Evolutionary conservation across 2,329 filamentous ascomycete genomes (phyloP), one percentile per base, ranked within the genome.

Genomic region (Chrysoporthe deuterocubensis): DNA sequence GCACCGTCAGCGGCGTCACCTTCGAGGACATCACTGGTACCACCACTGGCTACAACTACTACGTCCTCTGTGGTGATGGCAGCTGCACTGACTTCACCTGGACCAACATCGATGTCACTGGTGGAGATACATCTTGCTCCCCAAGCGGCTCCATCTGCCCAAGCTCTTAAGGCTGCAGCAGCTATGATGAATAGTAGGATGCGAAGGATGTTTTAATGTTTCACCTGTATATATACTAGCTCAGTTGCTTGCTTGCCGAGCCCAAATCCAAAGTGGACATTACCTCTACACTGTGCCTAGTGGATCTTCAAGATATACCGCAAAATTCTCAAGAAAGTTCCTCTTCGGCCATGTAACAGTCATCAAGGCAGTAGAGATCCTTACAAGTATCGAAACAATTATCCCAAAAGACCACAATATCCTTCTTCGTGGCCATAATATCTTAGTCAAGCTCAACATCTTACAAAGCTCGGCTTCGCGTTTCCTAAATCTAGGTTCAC

Each of bases 31-130:
- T 86, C 67, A 79, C 73, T 3, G 84, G 84, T 40, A 76, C 77
- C 2, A 82, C 85, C 56, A 48, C 14, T 9, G 76, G 67, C 37
- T 79, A 75, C 34, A 75, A 83, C 64, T 75, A 86, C 71, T 84
- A 84, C 73, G 83, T 88, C 66, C 81, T 87, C 18, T 88, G 86
- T 72, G 86, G 81, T n/a, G 84, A 82, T 48, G 78, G 79, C 64
- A 85, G 83, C 77, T 64, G 62, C 66, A 80, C 78, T 3, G 78
- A 81, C 76, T 89, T 85, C 85, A 84, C 80, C n/a, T 88, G 84
- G 84, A 78, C 74, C 21, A 79, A 77, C 61, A 81, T 85, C 69
- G 74, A 71, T 62, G 77, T 88, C 46, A 84, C 83, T 37, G 86
- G 86, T 59, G 86, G 86, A 60, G 44, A 40, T 8, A 61, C 46